Evolutionary conservation across 2,329 filamentous ascomycete species (phyloP).

Genomic region (Byssoonygena ceratinophila): DNA sequence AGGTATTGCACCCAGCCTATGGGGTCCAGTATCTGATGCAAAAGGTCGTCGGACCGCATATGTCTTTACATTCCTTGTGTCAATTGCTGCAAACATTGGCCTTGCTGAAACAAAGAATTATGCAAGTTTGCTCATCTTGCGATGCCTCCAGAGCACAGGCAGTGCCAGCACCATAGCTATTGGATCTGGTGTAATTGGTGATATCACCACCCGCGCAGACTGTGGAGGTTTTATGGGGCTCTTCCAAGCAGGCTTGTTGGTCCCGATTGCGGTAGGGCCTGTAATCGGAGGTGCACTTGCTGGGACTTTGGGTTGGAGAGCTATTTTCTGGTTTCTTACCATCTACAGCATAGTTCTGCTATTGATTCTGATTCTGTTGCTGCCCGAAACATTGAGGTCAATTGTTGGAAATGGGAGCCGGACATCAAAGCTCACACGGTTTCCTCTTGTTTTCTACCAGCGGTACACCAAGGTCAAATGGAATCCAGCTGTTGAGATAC

Average conservation of each 20-base stretch:
- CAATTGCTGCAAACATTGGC: slow-evolving; percentile 33
- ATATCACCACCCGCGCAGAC: slow-evolving; percentile 34
- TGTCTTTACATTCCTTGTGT: slow-evolving; percentile 33
- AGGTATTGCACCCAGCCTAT: slow-evolving; percentile 35
- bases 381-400: slow-evolving; percentile 35
- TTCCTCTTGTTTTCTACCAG: slow-evolving; percentile 75
- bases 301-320: slow-evolving; percentile 31
- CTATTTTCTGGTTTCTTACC: slow-evolving; percentile 37
- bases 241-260: slow-evolving; percentile 31
- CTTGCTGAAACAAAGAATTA: slow-evolving; percentile 33
- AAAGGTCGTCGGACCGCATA: slow-evolving; percentile 35
- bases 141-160: slow-evolving; percentile 37
- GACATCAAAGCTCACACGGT: slow-evolving; percentile 59
- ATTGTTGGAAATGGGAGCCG: slow-evolving; percentile 28
- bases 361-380: slow-evolving; percentile 18
- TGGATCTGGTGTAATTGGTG: slow-evolving; percentile 34
- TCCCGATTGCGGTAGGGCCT: slow-evolving; percentile 33
- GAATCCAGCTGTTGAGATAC: slow-evolving; percentile 6
- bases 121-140: slow-evolving; percentile 31
- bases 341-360: slow-evolving; percentile 20
- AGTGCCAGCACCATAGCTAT: slow-evolving; percentile 37
- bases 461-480: slow-evolving; percentile 45
- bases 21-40: slow-evolving; percentile 34
- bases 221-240: slow-evolving; percentile 36
- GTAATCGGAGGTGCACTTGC: slow-evolving; percentile 35